phyloP scores from a whole-genome alignment of 2,329 filamentous ascomycete genomes.

The Sporothrix phasma region DNA sequence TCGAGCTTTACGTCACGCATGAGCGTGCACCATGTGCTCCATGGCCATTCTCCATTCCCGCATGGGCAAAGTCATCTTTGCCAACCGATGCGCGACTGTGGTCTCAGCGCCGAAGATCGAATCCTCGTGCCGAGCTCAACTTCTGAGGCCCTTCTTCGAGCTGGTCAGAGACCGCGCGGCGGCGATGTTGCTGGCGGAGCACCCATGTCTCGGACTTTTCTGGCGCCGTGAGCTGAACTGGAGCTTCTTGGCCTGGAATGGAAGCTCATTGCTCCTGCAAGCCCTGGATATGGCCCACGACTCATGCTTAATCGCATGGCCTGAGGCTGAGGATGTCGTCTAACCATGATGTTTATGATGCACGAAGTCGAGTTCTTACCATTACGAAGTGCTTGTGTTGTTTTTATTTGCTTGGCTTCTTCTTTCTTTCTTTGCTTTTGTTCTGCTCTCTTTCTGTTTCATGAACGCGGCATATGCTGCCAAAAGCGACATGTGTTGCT shows the following conservation, averaged over 20 bases:
- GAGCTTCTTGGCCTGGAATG: slow-evolving; percentile 73
- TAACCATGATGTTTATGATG: background rate
- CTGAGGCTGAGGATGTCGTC: background rate
- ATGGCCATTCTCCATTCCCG: slow-evolving; percentile 94
- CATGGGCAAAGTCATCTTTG: slow-evolving; percentile 78
- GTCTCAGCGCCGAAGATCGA: slow-evolving; percentile 67
- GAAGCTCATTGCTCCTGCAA: slow-evolving; percentile 36
- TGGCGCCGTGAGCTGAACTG: slow-evolving; percentile 75
- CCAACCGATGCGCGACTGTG: slow-evolving; percentile 73
- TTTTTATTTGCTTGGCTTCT: background rate
- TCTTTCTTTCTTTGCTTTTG: background rate
- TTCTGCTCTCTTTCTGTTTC: background rate
- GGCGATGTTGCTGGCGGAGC: background rate
- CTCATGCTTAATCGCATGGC: slow-evolving; percentile 16
- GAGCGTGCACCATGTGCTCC: slow-evolving; percentile 92
- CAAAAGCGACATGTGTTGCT: background rate
- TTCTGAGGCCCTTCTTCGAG: background rate
- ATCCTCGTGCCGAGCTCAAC: slow-evolving; percentile 22
- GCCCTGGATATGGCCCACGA: slow-evolving; percentile 21
- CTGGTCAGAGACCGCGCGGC: background rate
- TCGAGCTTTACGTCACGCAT: slow-evolving; percentile 90
- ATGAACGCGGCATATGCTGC: background rate
- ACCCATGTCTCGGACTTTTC: slow-evolving; percentile 52
- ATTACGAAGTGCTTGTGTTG: background rate
- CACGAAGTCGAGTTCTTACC: background rate